Percentiles rank a stretch among this genome's conserved stretches.
Conservation (phyloP, 2,329 filamentous ascomycete genomes). For the Calonectria pseudoreteaudii region DNA sequence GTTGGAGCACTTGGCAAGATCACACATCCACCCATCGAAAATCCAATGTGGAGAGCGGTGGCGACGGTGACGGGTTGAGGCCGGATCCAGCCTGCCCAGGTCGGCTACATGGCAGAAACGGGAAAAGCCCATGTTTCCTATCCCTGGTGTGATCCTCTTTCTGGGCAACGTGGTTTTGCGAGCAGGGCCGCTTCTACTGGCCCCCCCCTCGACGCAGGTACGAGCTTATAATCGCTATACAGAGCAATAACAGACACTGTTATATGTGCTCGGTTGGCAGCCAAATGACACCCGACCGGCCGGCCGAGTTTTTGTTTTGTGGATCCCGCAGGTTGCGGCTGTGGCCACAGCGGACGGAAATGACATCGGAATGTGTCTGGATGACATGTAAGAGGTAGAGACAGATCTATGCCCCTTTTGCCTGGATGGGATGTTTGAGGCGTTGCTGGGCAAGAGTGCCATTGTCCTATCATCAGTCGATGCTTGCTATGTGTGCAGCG, state of each 20-base stretch:
- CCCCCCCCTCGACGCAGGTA: neutral
- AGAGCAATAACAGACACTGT: neutral
- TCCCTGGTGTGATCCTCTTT: conserved; percentile 19
- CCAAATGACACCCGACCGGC: conserved; percentile 3
- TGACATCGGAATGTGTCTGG: neutral
- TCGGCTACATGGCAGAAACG: conserved; percentile 28
- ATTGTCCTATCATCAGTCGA: neutral
- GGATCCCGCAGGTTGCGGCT: neutral
- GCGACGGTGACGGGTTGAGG: conserved; percentile 35
- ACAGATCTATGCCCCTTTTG: conserved; percentile 1
- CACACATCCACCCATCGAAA: conserved; percentile 10
- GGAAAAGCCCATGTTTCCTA: conserved; percentile 21
- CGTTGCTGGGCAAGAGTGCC: neutral
- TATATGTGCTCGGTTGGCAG: neutral
- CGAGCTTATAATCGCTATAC: conserved; percentile 1
- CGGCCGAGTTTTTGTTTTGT: neutral
- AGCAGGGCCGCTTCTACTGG: conserved; percentile 1
- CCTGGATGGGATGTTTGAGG: neutral
- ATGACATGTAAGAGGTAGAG: neutral
- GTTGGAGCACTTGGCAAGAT: conserved; percentile 6
- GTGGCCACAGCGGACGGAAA: neutral
- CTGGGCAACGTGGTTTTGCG: conserved; percentile 5
- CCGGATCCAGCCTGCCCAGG: conserved; percentile 24
- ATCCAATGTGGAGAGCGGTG: conserved; percentile 31
- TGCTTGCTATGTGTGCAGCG: neutral